Conservation (phyloP, 352 stramenopile species). For the Phytophthora kernoviae region DNA sequence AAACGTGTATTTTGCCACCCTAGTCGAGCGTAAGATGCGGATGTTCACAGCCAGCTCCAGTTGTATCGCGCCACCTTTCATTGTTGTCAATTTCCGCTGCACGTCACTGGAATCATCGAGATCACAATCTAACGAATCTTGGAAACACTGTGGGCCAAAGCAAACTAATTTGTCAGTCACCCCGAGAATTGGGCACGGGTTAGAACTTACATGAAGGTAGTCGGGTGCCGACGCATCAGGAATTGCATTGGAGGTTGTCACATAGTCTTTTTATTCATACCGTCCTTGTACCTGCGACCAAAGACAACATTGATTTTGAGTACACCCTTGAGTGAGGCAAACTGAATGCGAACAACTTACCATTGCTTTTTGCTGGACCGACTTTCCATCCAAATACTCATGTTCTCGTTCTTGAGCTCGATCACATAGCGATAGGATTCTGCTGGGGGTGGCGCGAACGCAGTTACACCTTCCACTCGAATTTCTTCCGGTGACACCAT, state of each 20-base stretch:
- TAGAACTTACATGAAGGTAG: slow-evolving; percentile 12
- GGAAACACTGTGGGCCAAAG: no score
- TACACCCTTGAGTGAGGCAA: not conserved
- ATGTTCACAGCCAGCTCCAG: no score
- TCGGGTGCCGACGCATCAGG: slow-evolving; percentile 2
- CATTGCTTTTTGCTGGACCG: slow-evolving; percentile 7
- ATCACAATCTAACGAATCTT: not conserved
- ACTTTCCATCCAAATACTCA: slow-evolving; percentile 18
- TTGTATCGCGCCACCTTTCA: not conserved
- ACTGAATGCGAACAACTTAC: not conserved
- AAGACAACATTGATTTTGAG: not conserved
- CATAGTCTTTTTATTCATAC: slow-evolving; percentile 16
- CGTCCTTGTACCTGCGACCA: not conserved
- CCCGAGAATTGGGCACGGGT: no score
- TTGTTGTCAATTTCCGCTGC: slow-evolving; percentile 5
- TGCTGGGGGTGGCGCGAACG: not conserved
- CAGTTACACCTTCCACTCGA: not conserved
- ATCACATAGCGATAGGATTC: slow-evolving; percentile 14
- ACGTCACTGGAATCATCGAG: not conserved
- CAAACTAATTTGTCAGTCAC: no score
- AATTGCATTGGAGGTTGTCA: no score
- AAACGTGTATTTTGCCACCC: slow-evolving; percentile 18
- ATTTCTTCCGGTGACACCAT: not conserved
- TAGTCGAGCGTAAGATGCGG: no score
- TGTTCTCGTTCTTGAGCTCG: slow-evolving; percentile 3